Evolutionary conservation across 2,329 filamentous ascomycete species (phyloP), one percentile per base, ranked within the genome.

Genomic region (Trichothecium roseum): DNA sequence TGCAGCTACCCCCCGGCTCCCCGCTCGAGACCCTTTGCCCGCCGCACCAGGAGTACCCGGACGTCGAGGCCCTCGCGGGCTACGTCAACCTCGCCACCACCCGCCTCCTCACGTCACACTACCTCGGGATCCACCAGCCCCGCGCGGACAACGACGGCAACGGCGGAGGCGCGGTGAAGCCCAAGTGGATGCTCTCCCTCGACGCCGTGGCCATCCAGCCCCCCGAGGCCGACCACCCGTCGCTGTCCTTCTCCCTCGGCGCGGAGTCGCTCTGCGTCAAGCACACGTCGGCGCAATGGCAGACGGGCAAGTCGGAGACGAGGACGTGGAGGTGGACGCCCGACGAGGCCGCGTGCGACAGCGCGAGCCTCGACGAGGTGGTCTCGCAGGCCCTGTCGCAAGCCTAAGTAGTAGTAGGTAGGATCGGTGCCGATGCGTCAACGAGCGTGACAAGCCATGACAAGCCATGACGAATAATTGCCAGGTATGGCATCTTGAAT

Each of bases 21-120:
- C 47, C 49, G 20, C 49, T 73, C 2, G 51, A 57, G 3, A 36
- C 42, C 4, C 40, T 53, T 13, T 71, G 64, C 41, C 58, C 65
- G 1, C 68, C 68, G 0, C 60, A 60, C 34, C 48, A 52, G 9
- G 60, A 66, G 17, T 74, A 71, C 41, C 58, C 63, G 1, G 59
- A 59, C 41, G 50, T 66, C 13, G 41, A 46, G 8, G 63, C 67
- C 24, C 56, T 71, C 5, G 51, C 57, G 10, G 59, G 62, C 42
- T 72, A 72, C 47, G 44, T 74, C 8, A 52, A 57, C 37, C 59
- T 59, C 14, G 62, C 65, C 10, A 54, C 62, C 7, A 46, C 57
- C 17, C 65, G 60, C 30, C 54, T 56, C 29, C 51, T 71, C 3
- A 51, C 60, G 1, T 48, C 59, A 8, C 54, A 56, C 36, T 51